A percentile compares a stretch with the other conserved stretches of the same genome.
Evolutionary conservation across 768 basidiomycete species (phyloP).

Genomic region (Tricholoma terreum): DNA sequence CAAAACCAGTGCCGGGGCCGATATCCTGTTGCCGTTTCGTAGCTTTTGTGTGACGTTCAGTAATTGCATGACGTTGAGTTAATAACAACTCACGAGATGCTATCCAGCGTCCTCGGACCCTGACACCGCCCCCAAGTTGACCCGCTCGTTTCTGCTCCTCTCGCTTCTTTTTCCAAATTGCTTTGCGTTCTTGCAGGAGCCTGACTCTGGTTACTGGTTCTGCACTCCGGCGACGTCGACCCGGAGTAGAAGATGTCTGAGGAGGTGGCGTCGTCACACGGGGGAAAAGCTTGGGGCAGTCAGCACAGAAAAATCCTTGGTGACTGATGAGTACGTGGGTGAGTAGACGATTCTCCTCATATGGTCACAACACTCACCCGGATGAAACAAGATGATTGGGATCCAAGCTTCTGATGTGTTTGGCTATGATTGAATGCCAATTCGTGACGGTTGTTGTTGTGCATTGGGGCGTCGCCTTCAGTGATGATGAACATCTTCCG

Average conservation of each 20-base stretch:
- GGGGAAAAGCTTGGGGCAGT: conserved; percentile 56
- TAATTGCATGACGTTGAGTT: neutral
- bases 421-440: conserved; percentile 50
- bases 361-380: conserved; percentile 40
- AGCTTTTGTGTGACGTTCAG: conserved; percentile 26
- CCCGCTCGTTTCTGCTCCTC: conserved; percentile 32
- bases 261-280: conserved; percentile 23
- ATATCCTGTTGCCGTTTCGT: conserved; percentile 46
- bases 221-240: conserved; percentile 30
- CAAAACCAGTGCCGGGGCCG: conserved; percentile 47
- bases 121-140: conserved; percentile 36
- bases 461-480: conserved; percentile 42
- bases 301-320: conserved; percentile 57
- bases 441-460: conserved; percentile 48
- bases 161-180: conserved; percentile 43
- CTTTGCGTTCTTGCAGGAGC: conserved; percentile 48
- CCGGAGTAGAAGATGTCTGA: conserved; percentile 39
- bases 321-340: conserved; percentile 24
- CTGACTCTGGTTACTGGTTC: conserved; percentile 44
- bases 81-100: conserved; percentile 41
- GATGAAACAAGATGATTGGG: conserved; percentile 60
- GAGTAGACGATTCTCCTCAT: neutral
- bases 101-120: conserved; percentile 59
- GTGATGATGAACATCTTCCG: conserved; percentile 51
- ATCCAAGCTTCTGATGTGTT: conserved; percentile 45